Conservation (phyloP, 192 early-diverging fungal genomes). For the Entrophospora sp. region DNA sequence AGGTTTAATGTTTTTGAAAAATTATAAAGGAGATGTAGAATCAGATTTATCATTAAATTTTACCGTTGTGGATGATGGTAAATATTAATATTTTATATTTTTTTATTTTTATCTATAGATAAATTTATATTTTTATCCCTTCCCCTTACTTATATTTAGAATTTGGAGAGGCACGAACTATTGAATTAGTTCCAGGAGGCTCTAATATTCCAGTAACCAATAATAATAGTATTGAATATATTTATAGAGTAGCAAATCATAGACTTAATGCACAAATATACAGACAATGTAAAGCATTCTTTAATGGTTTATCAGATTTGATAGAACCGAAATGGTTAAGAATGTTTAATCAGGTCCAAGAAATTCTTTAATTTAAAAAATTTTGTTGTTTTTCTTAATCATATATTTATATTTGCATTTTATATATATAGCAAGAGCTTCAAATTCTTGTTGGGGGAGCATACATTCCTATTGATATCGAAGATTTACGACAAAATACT, state of each 20-base stretch:
- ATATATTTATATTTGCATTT: not conserved
- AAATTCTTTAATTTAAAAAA: not conserved
- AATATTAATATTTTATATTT: not conserved
- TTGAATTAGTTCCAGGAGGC: slow-evolving; percentile 76
- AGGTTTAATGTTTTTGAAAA: slow-evolving; percentile 63
- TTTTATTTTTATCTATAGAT: not conserved
- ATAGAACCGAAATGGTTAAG: slow-evolving; percentile 80
- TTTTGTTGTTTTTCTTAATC: not conserved
- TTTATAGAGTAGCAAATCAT: slow-evolving; percentile 81
- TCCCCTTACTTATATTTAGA: slow-evolving; percentile 19
- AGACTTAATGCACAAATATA: slow-evolving; percentile 77
- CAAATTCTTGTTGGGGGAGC: slow-evolving; percentile 82
- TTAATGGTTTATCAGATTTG: slow-evolving; percentile 73
- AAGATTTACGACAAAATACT: slow-evolving; percentile 66
- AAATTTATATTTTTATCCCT: not conserved
- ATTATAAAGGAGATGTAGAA: slow-evolving; percentile 59
- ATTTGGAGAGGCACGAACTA: slow-evolving; percentile 30
- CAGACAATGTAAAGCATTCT: slow-evolving; percentile 72
- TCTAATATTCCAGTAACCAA: slow-evolving; percentile 70
- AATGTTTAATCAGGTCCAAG: slow-evolving; percentile 78
- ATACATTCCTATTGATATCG: slow-evolving; percentile 63
- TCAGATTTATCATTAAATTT: slow-evolving; percentile 64
- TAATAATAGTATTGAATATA: slow-evolving; percentile 79
- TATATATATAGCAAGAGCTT: slow-evolving; percentile 60
- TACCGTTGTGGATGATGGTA: slow-evolving; percentile 55